Percentiles rank a stretch among this genome's conserved stretches.
These are phyloP conservation scores for Teunomyces gatunensis DNA, from an alignment of 805 yeast species.

Conservation along the genomic window DNA sequence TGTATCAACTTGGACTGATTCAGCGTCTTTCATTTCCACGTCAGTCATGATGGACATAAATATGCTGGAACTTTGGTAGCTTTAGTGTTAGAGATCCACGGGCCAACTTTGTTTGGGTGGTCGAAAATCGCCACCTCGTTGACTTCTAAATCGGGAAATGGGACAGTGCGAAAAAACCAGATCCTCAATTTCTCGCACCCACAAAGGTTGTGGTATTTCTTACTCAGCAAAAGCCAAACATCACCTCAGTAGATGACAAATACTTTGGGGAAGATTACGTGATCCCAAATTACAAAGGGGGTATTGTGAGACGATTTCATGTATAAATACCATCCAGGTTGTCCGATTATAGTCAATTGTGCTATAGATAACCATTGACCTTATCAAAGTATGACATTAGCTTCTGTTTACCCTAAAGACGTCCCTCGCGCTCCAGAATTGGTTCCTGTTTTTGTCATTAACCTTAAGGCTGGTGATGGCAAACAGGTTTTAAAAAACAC, in stretches of 20 bases:
- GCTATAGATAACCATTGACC: too few relatives aligned
- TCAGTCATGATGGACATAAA: conserved; percentile 8
- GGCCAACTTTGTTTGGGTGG: neutral
- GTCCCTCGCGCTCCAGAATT: conserved; percentile 25
- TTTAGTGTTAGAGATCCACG: neutral
- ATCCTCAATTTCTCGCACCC: neutral
- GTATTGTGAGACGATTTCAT: neutral
- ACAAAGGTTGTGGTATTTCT: neutral
- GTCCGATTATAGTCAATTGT: neutral
- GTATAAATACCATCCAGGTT: neutral
- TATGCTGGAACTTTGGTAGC: neutral
- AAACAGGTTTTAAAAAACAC: conserved; percentile 15
- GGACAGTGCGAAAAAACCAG: neutral
- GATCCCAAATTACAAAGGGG: neutral
- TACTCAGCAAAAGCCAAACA: neutral
- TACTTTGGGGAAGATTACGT: neutral
- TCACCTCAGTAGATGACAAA: neutral
- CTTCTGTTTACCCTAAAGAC: conserved; percentile 6
- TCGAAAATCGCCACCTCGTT: conserved; percentile 3
- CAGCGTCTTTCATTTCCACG: conserved; percentile 21
- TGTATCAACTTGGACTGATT: conserved; percentile 6
- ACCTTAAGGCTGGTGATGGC: conserved; percentile 25
- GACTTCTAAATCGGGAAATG: conserved; percentile 4
- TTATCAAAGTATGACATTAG: neutral
- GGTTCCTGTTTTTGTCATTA: conserved; percentile 30